Evolutionary conservation across 371 early-diverging fungal species (phyloP), one percentile per base, ranked within the genome.

Genomic region (Quaeritorhiza haematococci): DNA sequence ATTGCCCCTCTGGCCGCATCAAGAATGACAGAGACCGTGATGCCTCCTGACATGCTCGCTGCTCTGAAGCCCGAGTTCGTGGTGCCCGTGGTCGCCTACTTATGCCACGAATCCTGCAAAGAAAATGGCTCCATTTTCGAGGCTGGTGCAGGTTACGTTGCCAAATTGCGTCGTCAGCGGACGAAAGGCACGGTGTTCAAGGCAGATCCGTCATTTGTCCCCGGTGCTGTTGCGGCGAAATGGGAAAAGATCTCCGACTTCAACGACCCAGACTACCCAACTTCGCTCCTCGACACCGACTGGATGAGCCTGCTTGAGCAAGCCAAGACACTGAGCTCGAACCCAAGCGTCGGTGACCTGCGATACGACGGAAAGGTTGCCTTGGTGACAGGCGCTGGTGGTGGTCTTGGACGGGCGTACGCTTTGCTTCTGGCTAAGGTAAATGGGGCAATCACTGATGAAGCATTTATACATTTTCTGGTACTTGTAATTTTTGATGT

Each of bases 1-100:
- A 93, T 98, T 74, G 98, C 97, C 15, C 98, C 98, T 52, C 84
- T 95, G 72, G 98, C 98, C 50, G 98, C 94, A 27, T 93, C 94
- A 32, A 82, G 94, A 60, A 94, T 98, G 93, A 96, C 96, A n/a
- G 98, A 93, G 66, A 91, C 94, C 45, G 84, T 95, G 53, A 80
- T 97, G 83, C 98, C 96, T 33, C 90, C 91, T 32, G 97, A 95
- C 46, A 79, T 97, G 55, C 83, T 97, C 49, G 88, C 84, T 8
- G 81, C 88, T 24, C 82, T 98, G 42, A 96, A 94, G 77, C 98
- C 98, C 58, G 94, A 98, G 63, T 94, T 86, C 71, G 89, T 96
- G 44, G 88, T 93, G 15, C 98, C 98, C n/a, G 75, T 98, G 44
- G 98, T 97, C 35, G 91, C 85, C 34, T 94, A 84, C 69, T 84